Evolutionary conservation across 305 asterid species (phyloP), one percentile per base, ranked within the genome.

Genomic region (Solanum hybrid): DNA sequence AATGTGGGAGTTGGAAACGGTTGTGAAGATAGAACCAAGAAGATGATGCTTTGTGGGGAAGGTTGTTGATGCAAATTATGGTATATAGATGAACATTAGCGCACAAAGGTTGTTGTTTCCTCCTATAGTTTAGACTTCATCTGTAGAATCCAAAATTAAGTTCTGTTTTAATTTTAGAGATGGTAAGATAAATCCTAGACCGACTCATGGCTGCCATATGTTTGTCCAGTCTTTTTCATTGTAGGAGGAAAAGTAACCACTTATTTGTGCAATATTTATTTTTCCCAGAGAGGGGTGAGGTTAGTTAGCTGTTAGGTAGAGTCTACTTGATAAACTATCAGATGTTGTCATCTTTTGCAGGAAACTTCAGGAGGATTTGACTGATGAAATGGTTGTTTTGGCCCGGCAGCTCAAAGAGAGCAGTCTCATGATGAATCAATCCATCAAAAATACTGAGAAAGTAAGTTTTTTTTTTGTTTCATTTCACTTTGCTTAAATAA

Each of bases 331-430:
- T 29, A 69, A 85, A 28, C 75, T 71, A 26, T 90, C 16, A 29
- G 40, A 90, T 91, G 57, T 57, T 77, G 24, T 20, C 73, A 71
- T 39, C 75, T 34, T 83, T 61, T 89, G 88, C 98, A 97, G 99
- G 93, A 96, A 92, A 91, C 98, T 97, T 89, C 98, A 97, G 93
- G 99, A 97, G 89, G 96, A 94, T 90, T 92, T 97, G 94, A 97
- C 98, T 0, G 98, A 97, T 93, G 99, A 97, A 93, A 96, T 97
- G 98, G 98, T 95, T 91, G 94, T 88, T 87, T 94, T 97, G 93
- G 98, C 98, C 0, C 93, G 97, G 31, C 96, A 97, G 90, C 97
- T 97, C 73, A 96, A 97, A 91, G 97, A 96, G 94, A 95, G 97
- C 89, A 95, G 97, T 92, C 94, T 96, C 87, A 86, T 93, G 94